phyloP scores from a whole-genome alignment of 768 basidiomycete genomes.

The Trametes sanguinea region DNA sequence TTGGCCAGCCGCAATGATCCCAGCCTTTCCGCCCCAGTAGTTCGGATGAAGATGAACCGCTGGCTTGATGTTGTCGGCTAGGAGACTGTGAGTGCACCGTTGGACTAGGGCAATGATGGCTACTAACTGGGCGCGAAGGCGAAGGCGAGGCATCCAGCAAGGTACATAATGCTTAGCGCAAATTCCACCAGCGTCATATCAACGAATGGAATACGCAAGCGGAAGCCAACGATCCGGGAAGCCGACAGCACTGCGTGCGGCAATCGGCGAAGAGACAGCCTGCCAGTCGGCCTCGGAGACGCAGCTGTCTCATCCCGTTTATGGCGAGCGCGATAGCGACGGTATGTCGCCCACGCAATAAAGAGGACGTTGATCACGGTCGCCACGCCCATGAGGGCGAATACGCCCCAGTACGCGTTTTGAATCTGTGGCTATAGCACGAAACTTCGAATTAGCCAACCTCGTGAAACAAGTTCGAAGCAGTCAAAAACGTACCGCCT shows the following conservation, averaged over 20 bases:
- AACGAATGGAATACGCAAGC: slow-evolving; percentile 30
- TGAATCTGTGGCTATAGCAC: not conserved
- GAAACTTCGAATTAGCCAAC: not conserved
- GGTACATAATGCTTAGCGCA: slow-evolving; percentile 30
- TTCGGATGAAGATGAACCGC: slow-evolving; percentile 17
- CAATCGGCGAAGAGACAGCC: slow-evolving; percentile 24
- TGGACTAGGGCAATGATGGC: not conserved
- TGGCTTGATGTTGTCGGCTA: slow-evolving; percentile 2
- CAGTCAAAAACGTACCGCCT: not conserved
- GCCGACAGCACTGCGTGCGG: slow-evolving; percentile 32
- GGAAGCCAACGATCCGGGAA: slow-evolving; percentile 32
- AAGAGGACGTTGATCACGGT: slow-evolving; percentile 20
- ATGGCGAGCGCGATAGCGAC: slow-evolving; percentile 2
- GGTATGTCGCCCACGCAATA: slow-evolving; percentile 23
- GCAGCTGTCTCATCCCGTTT: not conserved
- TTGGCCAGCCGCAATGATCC: slow-evolving; percentile 46
- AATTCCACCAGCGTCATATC: slow-evolving; percentile 33
- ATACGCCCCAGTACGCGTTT: slow-evolving; percentile 6
- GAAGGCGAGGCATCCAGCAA: slow-evolving; percentile 32
- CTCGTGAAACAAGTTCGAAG: too few species aligned
- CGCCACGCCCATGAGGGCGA: slow-evolving; percentile 19
- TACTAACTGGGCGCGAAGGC: slow-evolving; percentile 32
- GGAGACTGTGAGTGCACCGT: too few species aligned
- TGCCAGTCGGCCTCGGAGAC: too few species aligned
- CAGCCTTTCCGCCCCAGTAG: slow-evolving; percentile 35